These are phyloP conservation scores for Cryptosporidium ubiquitum DNA, from an alignment of 169 alveolate species.

Conservation along the genomic window DNA sequence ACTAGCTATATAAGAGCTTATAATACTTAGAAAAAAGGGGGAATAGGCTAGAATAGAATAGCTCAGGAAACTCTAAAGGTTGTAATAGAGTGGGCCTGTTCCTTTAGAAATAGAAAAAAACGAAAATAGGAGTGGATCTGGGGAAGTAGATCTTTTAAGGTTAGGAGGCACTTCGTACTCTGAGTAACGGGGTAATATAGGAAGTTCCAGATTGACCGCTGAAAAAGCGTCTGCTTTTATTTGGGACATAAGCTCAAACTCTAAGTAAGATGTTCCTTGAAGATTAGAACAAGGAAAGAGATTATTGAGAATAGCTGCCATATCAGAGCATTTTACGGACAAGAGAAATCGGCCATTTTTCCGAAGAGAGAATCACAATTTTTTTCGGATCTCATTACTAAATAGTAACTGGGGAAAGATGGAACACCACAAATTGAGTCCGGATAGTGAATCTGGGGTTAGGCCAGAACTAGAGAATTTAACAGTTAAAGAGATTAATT, in stretches of 20 bases:
- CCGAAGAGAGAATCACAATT: slow-evolving; percentile 3
- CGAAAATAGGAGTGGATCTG: slow-evolving; percentile 46
- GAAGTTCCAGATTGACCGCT: slow-evolving; percentile 55
- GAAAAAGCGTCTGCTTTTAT: slow-evolving; percentile 40
- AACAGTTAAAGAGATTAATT: slow-evolving; percentile 5
- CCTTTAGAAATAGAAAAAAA: slow-evolving; percentile 40
- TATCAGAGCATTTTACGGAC: slow-evolving; percentile 31
- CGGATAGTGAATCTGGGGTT: slow-evolving; percentile 28
- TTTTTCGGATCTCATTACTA: slow-evolving; percentile 11
- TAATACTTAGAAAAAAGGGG: slow-evolving; percentile 38
- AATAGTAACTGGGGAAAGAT: slow-evolving; percentile 15
- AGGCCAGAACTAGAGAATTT: slow-evolving; percentile 5
- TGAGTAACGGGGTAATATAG: slow-evolving; percentile 49
- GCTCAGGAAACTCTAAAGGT: slow-evolving; percentile 35
- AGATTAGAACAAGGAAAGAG: slow-evolving; percentile 8
- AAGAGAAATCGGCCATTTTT: background rate
- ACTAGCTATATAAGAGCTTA: slow-evolving; percentile 37
- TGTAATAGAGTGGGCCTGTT: slow-evolving; percentile 42
- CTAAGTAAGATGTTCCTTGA: slow-evolving; percentile 24
- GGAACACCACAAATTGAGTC: slow-evolving; percentile 8
- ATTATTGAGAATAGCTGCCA: slow-evolving; percentile 12
- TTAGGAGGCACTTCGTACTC: slow-evolving; percentile 47
- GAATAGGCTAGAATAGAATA: slow-evolving; percentile 45
- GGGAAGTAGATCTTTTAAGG: slow-evolving; percentile 42
- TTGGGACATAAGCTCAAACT: slow-evolving; percentile 42